These are phyloP conservation scores for Cystoderma amianthinum DNA, from an alignment of 768 basidiomycete species.

Conservation along the genomic window DNA sequence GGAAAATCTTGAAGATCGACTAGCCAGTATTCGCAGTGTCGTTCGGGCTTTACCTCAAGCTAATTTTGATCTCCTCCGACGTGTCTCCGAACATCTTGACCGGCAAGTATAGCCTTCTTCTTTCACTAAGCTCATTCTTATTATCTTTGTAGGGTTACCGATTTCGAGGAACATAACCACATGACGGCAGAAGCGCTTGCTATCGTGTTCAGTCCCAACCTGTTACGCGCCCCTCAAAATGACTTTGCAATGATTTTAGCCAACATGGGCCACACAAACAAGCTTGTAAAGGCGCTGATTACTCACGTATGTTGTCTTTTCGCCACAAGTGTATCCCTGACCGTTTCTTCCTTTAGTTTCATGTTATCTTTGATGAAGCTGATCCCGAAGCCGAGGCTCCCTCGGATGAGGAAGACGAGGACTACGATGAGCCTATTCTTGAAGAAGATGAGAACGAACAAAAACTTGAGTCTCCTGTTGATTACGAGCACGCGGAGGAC, in stretches of 20 bases:
- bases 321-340: not conserved
- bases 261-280: slow-evolving; percentile 75
- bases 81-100: slow-evolving; percentile 82
- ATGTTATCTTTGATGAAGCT: slow-evolving; percentile 66
- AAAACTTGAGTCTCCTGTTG: not conserved
- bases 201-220: slow-evolving; percentile 81
- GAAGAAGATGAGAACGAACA: slow-evolving; percentile 63
- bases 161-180: slow-evolving; percentile 83
- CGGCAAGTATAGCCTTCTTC: no score
- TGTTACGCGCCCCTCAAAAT: slow-evolving; percentile 71
- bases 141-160: slow-evolving; percentile 68
- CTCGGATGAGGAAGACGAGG: slow-evolving; percentile 27
- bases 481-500: not conserved
- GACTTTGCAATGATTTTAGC: slow-evolving; percentile 72
- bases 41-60: slow-evolving; percentile 64
- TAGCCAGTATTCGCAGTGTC: slow-evolving; percentile 57
- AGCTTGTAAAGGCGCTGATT: slow-evolving; percentile 70
- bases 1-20: slow-evolving; percentile 61
- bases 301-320: slow-evolving; percentile 48
- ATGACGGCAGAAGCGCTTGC: slow-evolving; percentile 85
- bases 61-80: slow-evolving; percentile 74
- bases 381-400: slow-evolving; percentile 58
- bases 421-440: slow-evolving; percentile 58
- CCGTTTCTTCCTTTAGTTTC: slow-evolving; percentile 30
- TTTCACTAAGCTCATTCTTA: no score